These are phyloP conservation scores for Liquidambar formosana DNA, from an alignment of 164 flowering plant genomes.

Conservation along the genomic window DNA sequence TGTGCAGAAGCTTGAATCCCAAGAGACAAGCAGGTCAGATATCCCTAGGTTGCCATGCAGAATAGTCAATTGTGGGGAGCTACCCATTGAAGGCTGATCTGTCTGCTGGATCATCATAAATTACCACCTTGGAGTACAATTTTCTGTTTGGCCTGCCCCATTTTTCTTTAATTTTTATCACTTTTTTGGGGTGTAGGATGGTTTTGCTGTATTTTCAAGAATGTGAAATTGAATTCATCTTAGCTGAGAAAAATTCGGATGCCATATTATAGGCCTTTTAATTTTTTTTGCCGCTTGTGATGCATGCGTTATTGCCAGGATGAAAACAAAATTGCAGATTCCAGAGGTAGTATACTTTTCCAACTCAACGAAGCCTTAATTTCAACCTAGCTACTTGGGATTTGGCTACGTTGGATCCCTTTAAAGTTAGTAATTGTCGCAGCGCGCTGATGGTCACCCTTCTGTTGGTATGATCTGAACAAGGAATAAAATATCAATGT, in stretches of 20 bases:
- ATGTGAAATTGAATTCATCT: neutral
- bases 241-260: conserved; percentile 1
- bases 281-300: too few species aligned
- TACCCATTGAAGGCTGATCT: conserved; percentile 49
- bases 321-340: too few species aligned
- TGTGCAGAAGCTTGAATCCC: conserved; percentile 58
- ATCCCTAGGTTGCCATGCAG: conserved; percentile 56
- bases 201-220: neutral
- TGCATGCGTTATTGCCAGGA: too few species aligned
- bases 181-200: neutral
- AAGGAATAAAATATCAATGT: too few species aligned
- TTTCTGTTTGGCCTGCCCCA: neutral
- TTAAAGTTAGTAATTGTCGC: neutral
- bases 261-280: neutral
- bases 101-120: neutral
- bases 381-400: too few species aligned
- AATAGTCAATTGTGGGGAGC: conserved; percentile 67
- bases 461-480: neutral
- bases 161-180: neutral
- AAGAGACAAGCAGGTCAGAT: conserved; percentile 66
- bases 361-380: too few species aligned
- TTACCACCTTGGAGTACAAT: neutral
- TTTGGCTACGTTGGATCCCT: too few species aligned
- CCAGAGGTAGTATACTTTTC: too few species aligned
- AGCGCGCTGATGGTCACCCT: neutral